Evolutionary conservation across 148 eudicot genomes (phyloP).

Genomic region (Amaranthus cruentus): DNA sequence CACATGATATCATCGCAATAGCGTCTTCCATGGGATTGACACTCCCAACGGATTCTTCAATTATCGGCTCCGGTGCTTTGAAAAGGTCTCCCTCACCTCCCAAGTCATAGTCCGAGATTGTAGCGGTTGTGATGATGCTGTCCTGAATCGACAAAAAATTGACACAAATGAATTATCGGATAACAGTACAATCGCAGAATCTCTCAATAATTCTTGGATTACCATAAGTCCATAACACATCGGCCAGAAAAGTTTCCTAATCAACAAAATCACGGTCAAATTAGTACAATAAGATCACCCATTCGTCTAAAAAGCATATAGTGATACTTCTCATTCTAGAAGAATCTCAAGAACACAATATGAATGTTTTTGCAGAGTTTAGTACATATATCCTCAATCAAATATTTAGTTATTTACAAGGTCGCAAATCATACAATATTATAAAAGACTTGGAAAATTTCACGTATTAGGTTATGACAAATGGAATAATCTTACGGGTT

Average conservation of each 20-base stretch:
- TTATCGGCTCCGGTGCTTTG: constrained; percentile 77
- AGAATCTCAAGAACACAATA: constrained; percentile 8
- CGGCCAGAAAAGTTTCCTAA: not conserved
- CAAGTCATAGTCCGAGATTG: constrained; percentile 72
- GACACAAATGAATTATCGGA: not conserved
- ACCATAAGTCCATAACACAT: not conserved
- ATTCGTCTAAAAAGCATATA: no score
- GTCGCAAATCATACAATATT: not conserved
- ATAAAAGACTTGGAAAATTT: no score
- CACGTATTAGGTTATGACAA: no score
- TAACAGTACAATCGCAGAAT: not conserved
- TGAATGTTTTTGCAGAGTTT: not conserved
- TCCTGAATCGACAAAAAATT: constrained; percentile 26
- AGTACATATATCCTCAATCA: not conserved
- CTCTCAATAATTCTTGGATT: not conserved
- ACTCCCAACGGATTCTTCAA: constrained; percentile 56
- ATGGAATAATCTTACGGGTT: no score
- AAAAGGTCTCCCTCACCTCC: constrained; percentile 91
- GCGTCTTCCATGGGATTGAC: constrained; percentile 69
- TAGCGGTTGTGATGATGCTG: constrained; percentile 41
- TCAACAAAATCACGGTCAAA: not conserved
- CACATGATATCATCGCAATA: constrained; percentile 68
- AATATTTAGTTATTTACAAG: not conserved
- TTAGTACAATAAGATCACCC: not conserved
- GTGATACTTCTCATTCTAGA: not conserved